Base-by-base conservation (phyloP, 139 green algal species). In the Pleodorina starrii region DNA sequence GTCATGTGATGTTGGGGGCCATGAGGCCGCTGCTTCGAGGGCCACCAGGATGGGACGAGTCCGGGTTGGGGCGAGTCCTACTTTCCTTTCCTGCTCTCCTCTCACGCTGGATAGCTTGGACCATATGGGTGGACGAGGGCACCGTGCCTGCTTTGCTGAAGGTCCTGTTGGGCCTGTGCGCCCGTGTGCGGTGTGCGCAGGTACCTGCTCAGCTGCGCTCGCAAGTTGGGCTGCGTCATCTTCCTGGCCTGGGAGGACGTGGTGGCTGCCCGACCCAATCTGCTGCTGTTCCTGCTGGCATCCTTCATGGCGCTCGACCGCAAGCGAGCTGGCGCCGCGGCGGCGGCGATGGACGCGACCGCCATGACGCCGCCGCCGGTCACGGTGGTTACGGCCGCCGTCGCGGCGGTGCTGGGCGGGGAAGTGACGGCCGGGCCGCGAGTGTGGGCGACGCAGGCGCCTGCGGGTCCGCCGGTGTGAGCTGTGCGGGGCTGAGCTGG, bases 191-290 rank as follows among this genome's bases (percentile, higher is more conserved):
- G 50, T 14, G 14, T 66, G 29, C 77, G 54, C 82, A 81, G 84
- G 36, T 89, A 89, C 69, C 48, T 89, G 48, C 68, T 89, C 5
- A 79, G 59, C 38, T 81, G 68, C 84, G 84, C 84, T 5, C 84
- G 84, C 69, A 89, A 89, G 84, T 11, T 74, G n/a, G 93, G 93
- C 23, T 95, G 93, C 84, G 89, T 86, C 42, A 87, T 95, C 66
- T 94, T 93, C 68, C 73, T 95, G 46, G 54, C 25, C 1, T 90
- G 84, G 48, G 90, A 95, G 71, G 93, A 95, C 84, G 90, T 95
- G 50, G 50, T 95, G 42, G 54, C 85, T 36, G 91, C 89, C 46
- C 82, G 92, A 25, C 91, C 90, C 23, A 91, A 91, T 57, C 92
- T 93, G 71, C 90, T 94, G 43, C 76, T 95, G 23, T 90, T 91